A percentile compares a stretch with the other conserved stretches of the same genome.
These are phyloP conservation scores for Phascolomyces articulosus DNA, from an alignment of 371 early-diverging fungal genomes.

Conservation along the genomic window DNA sequence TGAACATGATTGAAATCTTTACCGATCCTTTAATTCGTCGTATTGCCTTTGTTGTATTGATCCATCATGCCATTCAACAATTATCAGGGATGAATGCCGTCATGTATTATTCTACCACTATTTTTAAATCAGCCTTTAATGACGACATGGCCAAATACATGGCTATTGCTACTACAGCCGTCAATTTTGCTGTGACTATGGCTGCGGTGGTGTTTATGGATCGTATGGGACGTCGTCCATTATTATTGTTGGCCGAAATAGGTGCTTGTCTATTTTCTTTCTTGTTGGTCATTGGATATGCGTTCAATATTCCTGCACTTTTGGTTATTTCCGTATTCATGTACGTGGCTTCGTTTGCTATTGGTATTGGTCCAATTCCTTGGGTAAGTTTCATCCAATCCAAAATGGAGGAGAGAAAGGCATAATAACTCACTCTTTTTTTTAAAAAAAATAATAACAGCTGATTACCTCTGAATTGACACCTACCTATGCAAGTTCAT, in stretches of 20 bases:
- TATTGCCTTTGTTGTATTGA: constrained; percentile 48
- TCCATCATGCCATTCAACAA: constrained; percentile 70
- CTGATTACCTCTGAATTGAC: constrained; percentile 72
- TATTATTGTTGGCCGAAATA: constrained; percentile 65
- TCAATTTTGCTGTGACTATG: constrained; percentile 64
- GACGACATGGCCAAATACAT: constrained; percentile 56
- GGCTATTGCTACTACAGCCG: constrained; percentile 60
- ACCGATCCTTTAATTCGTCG: constrained; percentile 43
- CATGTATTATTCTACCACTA: constrained; percentile 77
- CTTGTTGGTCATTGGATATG: constrained; percentile 62
- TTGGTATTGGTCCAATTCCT: constrained; percentile 85
- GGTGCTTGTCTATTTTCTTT: constrained; percentile 63
- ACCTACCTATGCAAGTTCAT: constrained; percentile 63
- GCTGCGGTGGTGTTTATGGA: constrained; percentile 68
- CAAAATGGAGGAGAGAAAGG: too few species aligned
- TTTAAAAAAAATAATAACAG: not conserved
- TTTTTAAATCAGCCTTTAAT: constrained; percentile 51
- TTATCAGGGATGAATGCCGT: constrained; percentile 87
- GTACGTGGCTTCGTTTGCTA: constrained; percentile 79
- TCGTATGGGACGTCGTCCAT: constrained; percentile 66
- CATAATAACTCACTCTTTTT: not conserved
- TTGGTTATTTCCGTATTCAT: constrained; percentile 70
- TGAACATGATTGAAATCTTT: constrained; percentile 35
- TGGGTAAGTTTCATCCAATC: constrained; percentile 46
- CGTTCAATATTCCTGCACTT: constrained; percentile 43